A percentile compares a stretch with the other conserved stretches of the same genome.
Conservation (phyloP, 805 yeast genomes). For the Metschnikowia santaceciliae region DNA sequence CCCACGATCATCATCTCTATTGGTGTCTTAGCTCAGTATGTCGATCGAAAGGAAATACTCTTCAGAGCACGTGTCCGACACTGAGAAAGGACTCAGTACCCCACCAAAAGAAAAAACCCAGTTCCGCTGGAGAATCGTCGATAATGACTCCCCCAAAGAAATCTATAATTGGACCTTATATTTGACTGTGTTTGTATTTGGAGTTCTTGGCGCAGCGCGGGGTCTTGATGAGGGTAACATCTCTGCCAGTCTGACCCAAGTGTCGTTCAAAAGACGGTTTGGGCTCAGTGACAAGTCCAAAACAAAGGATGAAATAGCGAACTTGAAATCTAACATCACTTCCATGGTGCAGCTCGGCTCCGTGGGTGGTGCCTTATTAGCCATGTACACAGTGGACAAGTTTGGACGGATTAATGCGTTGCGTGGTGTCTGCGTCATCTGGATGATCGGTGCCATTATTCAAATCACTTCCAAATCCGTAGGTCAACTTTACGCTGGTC, state of each 20-base stretch:
- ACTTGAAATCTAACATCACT: conserved; percentile 49
- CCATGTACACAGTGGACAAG: conserved; percentile 46
- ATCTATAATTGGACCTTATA: conserved; percentile 46
- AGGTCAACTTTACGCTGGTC: conserved; percentile 54
- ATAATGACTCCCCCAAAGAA: conserved; percentile 39
- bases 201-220: conserved; percentile 52
- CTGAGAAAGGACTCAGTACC: neutral
- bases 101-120: conserved; percentile 1
- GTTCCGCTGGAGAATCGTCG: conserved; percentile 24
- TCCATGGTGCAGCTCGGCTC: conserved; percentile 59
- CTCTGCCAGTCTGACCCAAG: conserved; percentile 43
- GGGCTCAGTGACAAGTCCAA: conserved; percentile 41
- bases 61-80: neutral
- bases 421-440: conserved; percentile 37
- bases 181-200: conserved; percentile 46
- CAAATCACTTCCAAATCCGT: conserved; percentile 44
- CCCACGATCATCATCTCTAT: neutral
- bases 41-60: conserved; percentile 2
- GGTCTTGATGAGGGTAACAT: conserved; percentile 57
- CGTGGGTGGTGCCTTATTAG: conserved; percentile 49
- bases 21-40: neutral
- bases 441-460: conserved; percentile 41
- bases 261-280: conserved; percentile 38
- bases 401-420: conserved; percentile 50
- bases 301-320: conserved; percentile 35